These are phyloP conservation scores for Podospora australis DNA, from an alignment of 495 filamentous ascomycete genomes.

Conservation along the genomic window DNA sequence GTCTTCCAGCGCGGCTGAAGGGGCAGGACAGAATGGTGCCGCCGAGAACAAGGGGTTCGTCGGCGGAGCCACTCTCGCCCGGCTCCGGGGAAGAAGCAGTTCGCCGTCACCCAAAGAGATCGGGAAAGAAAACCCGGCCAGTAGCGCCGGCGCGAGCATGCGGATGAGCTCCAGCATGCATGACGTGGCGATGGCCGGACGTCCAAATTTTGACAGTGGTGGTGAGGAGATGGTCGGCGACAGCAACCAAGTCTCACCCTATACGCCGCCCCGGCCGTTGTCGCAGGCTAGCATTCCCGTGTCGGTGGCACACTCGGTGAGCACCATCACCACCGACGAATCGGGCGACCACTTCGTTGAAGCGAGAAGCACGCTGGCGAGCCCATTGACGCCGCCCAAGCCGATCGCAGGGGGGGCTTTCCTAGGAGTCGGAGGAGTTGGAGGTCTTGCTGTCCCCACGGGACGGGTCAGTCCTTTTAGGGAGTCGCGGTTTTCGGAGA, in stretches of 20 bases:
- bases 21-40: background rate
- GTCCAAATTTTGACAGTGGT: constrained; percentile 12
- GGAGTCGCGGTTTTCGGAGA: constrained; percentile 37
- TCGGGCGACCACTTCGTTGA: constrained; percentile 21
- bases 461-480: constrained; percentile 35
- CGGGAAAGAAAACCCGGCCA: constrained; percentile 26
- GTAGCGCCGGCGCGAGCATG: constrained; percentile 6
- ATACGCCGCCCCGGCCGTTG: background rate
- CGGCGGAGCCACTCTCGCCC: background rate
- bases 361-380: constrained; percentile 9
- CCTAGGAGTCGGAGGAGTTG: too few species aligned
- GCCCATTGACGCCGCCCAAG: constrained; percentile 15
- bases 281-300: constrained; percentile 5
- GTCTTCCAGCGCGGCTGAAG: constrained; percentile 13
- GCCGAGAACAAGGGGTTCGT: constrained; percentile 34
- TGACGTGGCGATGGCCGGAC: constrained; percentile 47
- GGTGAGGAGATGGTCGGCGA: background rate
- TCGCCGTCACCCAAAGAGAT: constrained; percentile 24
- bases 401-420: constrained; percentile 3
- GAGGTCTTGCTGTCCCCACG: background rate
- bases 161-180: constrained; percentile 29
- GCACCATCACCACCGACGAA: constrained; percentile 15
- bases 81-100: background rate
- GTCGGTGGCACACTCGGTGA: constrained; percentile 5
- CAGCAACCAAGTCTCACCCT: constrained; percentile 1